Evolutionary conservation across 2,329 filamentous ascomycete species (phyloP), one percentile per base, ranked within the genome.

Genomic region (Arthrobotrys entomopaga): DNA sequence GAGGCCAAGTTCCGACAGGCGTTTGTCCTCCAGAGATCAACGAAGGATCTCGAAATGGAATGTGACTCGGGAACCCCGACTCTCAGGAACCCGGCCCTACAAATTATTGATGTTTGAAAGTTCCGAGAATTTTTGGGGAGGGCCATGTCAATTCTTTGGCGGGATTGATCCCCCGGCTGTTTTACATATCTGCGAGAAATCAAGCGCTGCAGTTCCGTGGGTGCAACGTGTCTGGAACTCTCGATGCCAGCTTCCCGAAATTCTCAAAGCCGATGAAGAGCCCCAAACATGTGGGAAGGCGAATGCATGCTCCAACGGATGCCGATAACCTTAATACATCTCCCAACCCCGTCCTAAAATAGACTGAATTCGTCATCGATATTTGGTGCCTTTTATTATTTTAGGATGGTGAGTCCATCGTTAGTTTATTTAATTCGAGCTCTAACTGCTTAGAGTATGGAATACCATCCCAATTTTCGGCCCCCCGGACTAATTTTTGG

Each of bases 1-100:
- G 10, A 34, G 15, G 70, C 70, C 70, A 74, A 74, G 70, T 74
- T 74, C 70, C 70, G 70, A 56, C 60, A 20, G 42, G 63, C 63
- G 58, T 49, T 60, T 66, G 26, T 43, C 10, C 40, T 53, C 38
- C 26, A 46, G 29, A 15, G 34, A 42, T 29, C 43, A 26, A 34
- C 34, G 22, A 1, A 50, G 48, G 16, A 10, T 24, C 24, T 19
- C 54, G 46, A 53, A 16, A 22, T 38, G 56, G 46, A 40, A 48
- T 67, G 38, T 42, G 57, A 59, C 63, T 63, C 63, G 63, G 70
- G 52, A 57, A 38, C 38, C 53, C 70, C 70, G 70, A 65, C 52
- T 48, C 29, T 20, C 50, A 57, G 61, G 54, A 53, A 60, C 63
- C 48, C 16, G 54, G 56, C 56, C 63, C 69, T 34, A 34, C 5